Base-by-base conservation (phyloP, 2,329 filamentous ascomycete genomes). In the Scleromitrula shiraiana region DNA sequence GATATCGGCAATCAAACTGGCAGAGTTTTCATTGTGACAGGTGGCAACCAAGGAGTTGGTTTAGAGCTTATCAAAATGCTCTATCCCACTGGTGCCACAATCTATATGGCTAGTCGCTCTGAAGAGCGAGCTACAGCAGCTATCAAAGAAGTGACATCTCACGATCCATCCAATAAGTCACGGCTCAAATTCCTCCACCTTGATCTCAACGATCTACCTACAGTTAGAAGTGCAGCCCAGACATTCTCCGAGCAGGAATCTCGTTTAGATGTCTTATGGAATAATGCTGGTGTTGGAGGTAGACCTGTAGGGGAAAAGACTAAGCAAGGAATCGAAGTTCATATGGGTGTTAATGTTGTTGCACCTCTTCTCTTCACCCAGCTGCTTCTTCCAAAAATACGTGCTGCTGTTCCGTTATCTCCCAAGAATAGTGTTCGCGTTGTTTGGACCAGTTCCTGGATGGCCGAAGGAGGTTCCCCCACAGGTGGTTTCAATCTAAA, bases 21-120 rank as follows among this genome's bases (percentile, higher is more conserved):
- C 53, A 69, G 64, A 56, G 60, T 63, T 39, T 61, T 49, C 50
- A 57, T 57, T 67, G 67, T 78, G 9, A 78, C 74, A 2, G 55
- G 56, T 23, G 51, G 53, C n/a, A 53, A 53, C 26, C 23, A 48
- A 23, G 58, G 59, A 5, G 49, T 71, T 2, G 68, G 69, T 20
- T 60, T 64, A 29, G 64, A 68, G 22, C 50, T 68, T 2, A 58
- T 60, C 24, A 58, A 57, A 14, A 64, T 69, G 17, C 65, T 71
- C 24, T 71, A 68, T 54, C 49, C 53, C 15, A 64, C 65, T 37
- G 64, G 65, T 44, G 71, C 63, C 35, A 69, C 59, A 26, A 66
- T 73, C 27, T 73, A 70, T 52, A 59, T 72, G 12, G 63, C 66
- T 8, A 65, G 63, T 5, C 67, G 70, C 17, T 66, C 66, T 1